Conservation (phyloP, 129 eudicot species). For the Ambrosia trifida region DNA sequence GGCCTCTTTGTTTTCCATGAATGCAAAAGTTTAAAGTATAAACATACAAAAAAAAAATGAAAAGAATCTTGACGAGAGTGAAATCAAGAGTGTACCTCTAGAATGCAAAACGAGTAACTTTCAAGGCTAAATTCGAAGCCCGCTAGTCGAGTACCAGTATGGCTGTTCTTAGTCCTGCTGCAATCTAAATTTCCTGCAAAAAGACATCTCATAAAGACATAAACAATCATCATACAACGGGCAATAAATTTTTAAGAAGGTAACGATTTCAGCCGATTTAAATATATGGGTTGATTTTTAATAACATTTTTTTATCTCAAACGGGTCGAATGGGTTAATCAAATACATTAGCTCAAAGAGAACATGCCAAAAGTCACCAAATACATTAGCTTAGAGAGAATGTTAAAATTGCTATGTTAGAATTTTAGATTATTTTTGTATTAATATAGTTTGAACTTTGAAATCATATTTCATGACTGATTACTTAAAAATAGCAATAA, state of each 20-base stretch:
- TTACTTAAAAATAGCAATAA: neutral
- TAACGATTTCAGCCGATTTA: neutral
- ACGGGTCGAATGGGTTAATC: neutral
- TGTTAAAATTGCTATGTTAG: neutral
- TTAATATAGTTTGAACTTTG: neutral
- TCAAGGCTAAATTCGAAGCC: constrained; percentile 97
- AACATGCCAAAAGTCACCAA: constrained; percentile 1
- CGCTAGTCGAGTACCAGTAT: constrained; percentile 88
- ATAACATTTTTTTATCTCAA: constrained; percentile 4
- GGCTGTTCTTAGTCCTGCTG: constrained; percentile 94
- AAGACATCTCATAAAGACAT: neutral
- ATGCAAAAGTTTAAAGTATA: neutral
- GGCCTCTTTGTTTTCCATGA: neutral
- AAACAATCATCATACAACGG: constrained; percentile 2
- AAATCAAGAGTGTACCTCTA: constrained; percentile 54
- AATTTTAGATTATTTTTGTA: neutral
- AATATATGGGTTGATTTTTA: neutral
- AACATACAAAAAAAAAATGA: neutral
- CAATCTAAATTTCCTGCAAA: constrained; percentile 76
- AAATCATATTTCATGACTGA: neutral
- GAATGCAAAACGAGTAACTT: constrained; percentile 78
- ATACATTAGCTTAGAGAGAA: neutral
- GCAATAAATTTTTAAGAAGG: neutral
- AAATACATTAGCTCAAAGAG: neutral
- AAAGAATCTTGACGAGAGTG: neutral